Percentiles rank a stretch among this genome's conserved stretches.
These are phyloP conservation scores for Leishmania gerbilli DNA, from an alignment of 208 protist genomes.

Conservation along the genomic window DNA sequence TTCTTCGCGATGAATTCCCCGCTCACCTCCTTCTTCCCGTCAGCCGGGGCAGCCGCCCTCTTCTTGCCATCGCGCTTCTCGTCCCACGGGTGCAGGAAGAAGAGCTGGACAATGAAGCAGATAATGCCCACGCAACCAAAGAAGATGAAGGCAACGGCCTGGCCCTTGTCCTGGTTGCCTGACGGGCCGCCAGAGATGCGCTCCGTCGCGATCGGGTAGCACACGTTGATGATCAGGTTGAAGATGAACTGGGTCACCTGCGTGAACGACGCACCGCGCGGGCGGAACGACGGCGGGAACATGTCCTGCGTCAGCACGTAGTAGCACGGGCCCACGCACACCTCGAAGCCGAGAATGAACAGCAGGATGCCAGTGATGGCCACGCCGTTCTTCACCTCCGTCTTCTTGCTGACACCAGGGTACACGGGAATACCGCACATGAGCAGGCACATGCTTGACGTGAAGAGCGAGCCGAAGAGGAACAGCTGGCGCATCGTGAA, in stretches of 20 bases:
- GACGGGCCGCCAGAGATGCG: conserved; percentile 78
- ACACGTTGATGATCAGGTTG: conserved; percentile 90
- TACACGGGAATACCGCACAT: conserved; percentile 83
- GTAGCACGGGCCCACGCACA: conserved; percentile 79
- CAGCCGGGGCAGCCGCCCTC: background rate
- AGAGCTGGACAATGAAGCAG: conserved; percentile 73
- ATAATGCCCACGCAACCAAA: conserved; percentile 70
- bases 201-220: conserved; percentile 82
- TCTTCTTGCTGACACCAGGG: conserved; percentile 52
- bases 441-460: conserved; percentile 71
- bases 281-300: conserved; percentile 82
- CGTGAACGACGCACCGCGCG: conserved; percentile 65
- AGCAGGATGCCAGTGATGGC: conserved; percentile 79
- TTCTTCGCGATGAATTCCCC: background rate
- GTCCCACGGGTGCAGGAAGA: conserved; percentile 79
- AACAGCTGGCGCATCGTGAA: conserved; percentile 84
- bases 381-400: conserved; percentile 57
- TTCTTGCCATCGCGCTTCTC: conserved; percentile 29
- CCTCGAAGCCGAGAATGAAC: conserved; percentile 80
- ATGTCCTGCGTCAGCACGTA: conserved; percentile 84
- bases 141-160: conserved; percentile 89
- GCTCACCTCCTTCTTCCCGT: conserved; percentile 14
- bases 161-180: conserved; percentile 86
- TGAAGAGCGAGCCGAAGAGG: conserved; percentile 56
- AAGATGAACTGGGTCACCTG: conserved; percentile 80